These are phyloP conservation scores for Rhododendron molle DNA, from an alignment of 148 eudicot species.

Conservation along the genomic window DNA sequence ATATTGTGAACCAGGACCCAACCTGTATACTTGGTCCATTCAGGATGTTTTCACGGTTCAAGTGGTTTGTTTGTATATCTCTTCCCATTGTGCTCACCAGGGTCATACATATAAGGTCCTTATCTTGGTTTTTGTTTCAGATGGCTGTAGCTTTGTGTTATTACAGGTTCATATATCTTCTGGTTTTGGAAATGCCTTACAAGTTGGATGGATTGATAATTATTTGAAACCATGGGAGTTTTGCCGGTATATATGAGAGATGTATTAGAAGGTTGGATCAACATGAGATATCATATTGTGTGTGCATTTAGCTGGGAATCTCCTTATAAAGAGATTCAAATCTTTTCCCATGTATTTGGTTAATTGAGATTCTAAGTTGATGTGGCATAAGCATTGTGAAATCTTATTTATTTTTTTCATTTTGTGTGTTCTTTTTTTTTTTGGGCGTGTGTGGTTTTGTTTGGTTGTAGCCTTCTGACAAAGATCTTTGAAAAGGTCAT, in stretches of 20 bases:
- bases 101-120: background rate
- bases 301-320: background rate
- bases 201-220: background rate
- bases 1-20: background rate
- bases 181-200: background rate
- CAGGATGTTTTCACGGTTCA: background rate
- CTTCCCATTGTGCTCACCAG: background rate
- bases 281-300: background rate
- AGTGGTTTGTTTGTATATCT: background rate
- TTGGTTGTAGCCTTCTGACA: background rate
- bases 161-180: background rate
- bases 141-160: background rate
- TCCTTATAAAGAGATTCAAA: background rate
- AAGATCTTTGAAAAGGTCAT: background rate
- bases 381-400: background rate
- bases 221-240: background rate
- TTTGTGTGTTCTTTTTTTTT: background rate
- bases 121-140: background rate
- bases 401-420: background rate
- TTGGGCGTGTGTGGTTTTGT: background rate
- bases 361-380: background rate
- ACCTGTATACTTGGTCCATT: background rate
- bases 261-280: background rate
- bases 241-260: background rate
- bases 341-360: background rate